phyloP scores from a whole-genome alignment of 768 basidiomycete species.

The Calocybe indica region DNA sequence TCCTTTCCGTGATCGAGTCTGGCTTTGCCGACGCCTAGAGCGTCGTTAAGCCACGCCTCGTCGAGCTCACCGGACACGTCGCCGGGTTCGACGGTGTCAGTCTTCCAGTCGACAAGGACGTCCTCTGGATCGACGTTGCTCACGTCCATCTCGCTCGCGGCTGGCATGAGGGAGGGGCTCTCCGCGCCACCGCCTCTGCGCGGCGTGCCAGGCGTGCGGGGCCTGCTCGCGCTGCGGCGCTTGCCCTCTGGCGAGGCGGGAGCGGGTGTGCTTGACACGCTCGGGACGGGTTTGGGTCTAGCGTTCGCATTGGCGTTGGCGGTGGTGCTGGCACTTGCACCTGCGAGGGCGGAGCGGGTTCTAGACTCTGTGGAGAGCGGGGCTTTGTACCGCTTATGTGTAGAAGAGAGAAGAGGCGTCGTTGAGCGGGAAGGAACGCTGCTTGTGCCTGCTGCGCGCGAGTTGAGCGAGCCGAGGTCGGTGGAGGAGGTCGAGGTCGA shows the following conservation, averaged over 20 bases:
- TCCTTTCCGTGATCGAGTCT: slow-evolving; percentile 56
- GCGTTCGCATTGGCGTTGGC: slow-evolving; percentile 8
- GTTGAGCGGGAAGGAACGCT: slow-evolving; percentile 2
- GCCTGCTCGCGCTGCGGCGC: slow-evolving; percentile 26
- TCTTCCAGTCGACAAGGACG: slow-evolving; percentile 65
- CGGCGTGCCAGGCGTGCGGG: slow-evolving; percentile 51
- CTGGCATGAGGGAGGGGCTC: slow-evolving; percentile 41
- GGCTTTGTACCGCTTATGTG: slow-evolving; percentile 67
- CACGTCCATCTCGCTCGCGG: slow-evolving; percentile 68
- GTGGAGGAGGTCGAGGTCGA: slow-evolving; percentile 15
- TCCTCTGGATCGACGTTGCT: slow-evolving; percentile 71
- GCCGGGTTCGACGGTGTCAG: slow-evolving; percentile 48
- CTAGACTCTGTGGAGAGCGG: slow-evolving; percentile 43
- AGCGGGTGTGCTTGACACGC: slow-evolving; percentile 49
- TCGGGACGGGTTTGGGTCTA: slow-evolving; percentile 32
- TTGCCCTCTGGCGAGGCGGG: slow-evolving; percentile 20
- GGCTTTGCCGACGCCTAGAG: slow-evolving; percentile 1
- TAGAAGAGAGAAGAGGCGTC: slow-evolving; percentile 25
- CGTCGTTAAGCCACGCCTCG: slow-evolving; percentile 40
- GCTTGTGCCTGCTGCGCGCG: no score
- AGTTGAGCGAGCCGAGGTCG: slow-evolving; percentile 25
- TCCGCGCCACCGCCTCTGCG: slow-evolving; percentile 32
- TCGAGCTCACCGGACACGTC: slow-evolving; percentile 71
- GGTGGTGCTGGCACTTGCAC: background rate
- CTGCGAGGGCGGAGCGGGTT: slow-evolving; percentile 7